A percentile compares a stretch with the other conserved stretches of the same genome.
phyloP scores from a whole-genome alignment of 2,329 filamentous ascomycete genomes.

The Colletotrichum sp. region DNA sequence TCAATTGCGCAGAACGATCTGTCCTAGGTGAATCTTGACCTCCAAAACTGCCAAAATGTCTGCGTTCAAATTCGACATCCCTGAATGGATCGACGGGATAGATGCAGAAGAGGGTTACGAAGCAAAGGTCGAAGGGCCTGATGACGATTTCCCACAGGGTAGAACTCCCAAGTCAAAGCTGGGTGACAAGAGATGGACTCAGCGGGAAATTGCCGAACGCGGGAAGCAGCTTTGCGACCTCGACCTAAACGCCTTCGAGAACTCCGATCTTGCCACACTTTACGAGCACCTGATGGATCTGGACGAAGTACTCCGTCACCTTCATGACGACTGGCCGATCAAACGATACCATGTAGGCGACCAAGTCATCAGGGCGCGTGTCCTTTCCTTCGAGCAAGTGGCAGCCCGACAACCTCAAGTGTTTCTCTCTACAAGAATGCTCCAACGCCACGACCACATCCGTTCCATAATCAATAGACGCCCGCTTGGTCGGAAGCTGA shows the following conservation, averaged over 20 bases:
- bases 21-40: no score
- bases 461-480: neutral
- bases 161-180: conserved; percentile 23
- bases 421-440: no score
- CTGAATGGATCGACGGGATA: no score
- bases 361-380: neutral
- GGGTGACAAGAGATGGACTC: neutral
- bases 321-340: neutral
- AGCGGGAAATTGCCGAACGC: neutral
- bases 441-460: neutral
- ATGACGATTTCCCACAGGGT: no score
- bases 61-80: no score
- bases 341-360: neutral
- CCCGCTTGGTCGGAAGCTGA: neutral
- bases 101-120: no score
- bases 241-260: neutral
- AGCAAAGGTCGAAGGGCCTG: no score
- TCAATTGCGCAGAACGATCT: no score
- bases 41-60: no score
- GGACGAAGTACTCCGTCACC: neutral
- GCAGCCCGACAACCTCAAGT: neutral
- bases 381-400: neutral
- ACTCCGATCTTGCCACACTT: neutral
- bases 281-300: neutral
- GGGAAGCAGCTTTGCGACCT: neutral